Base-by-base conservation (phyloP, 805 yeast genomes). In the Candida jianshihensis region DNA sequence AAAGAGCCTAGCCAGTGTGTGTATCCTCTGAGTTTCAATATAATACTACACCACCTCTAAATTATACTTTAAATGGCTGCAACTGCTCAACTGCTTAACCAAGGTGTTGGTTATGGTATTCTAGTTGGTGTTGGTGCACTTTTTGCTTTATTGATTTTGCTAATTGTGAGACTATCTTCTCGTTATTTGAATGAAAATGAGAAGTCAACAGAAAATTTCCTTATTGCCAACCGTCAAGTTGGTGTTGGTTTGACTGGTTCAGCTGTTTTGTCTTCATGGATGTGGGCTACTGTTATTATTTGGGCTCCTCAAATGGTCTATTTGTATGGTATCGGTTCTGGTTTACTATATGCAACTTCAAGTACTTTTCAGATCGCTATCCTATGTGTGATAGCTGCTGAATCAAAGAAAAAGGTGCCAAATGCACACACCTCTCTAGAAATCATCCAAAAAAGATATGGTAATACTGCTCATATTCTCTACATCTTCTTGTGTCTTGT, bases 211-310 rank as follows among this genome's bases (percentile, higher is more conserved):
- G 71, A 66, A 44, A 42, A 41, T 20, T 60, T 62, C 37, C 49
- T 61, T 14, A 60, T 68, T 0, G 70, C 70, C 15, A 54, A 60
- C 3, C 56, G 75, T 45, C 46, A 59, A 10, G 68, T 70, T 20
- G 56, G 53, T 18, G 45, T 62, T 8, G 75, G 74, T 14, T 47
- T 70, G 13, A 64, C 67, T 18, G 59, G 68, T 4, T 61, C 70
- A 1, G 64, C 70, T 11, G 64, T 63, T 4, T 70, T 68, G 10
- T 33, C 66, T 10, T 60, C 71, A 1, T 71, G 75, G 75, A 64
- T 69, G 19, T 68, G 72, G 70, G 65, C 69, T 6, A 64, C 66
- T 30, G 68, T 64, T 20, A 52, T 61, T 31, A 53, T 60, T 30
- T 48, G 59, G 9, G 60, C 69, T 4, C 58, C 65, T 2, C 51